Evolutionary conservation across 2,329 filamentous ascomycete species (phyloP).

Genomic region (Nemania sp.): DNA sequence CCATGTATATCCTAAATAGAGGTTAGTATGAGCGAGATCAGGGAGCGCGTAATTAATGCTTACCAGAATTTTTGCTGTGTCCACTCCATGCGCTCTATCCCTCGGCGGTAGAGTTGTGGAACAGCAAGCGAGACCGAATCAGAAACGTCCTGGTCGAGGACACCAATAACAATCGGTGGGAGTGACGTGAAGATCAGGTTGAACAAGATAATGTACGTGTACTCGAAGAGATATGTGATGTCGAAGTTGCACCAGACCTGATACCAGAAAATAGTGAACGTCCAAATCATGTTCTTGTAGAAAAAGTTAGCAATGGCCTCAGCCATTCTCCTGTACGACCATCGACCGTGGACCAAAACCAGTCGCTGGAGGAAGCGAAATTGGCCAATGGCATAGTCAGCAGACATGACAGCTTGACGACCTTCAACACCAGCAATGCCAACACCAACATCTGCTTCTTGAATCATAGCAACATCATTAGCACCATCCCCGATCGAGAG

Average conservation of each 20-base stretch:
- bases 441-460: slow-evolving; percentile 95
- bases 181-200: slow-evolving; percentile 97
- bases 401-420: slow-evolving; percentile 93
- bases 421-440: slow-evolving; percentile 95
- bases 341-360: slow-evolving; percentile 89
- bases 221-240: slow-evolving; percentile 96
- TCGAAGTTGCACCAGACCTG: slow-evolving; percentile 96
- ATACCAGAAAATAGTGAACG: slow-evolving; percentile 96
- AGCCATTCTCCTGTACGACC: slow-evolving; percentile 94
- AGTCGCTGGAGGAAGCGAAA: slow-evolving; percentile 89
- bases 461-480: slow-evolving; percentile 98
- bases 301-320: slow-evolving; percentile 99
- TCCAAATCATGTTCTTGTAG: slow-evolving; percentile 99
- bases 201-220: slow-evolving; percentile 96
- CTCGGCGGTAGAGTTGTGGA: slow-evolving; percentile 92
- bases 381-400: slow-evolving; percentile 94
- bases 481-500: slow-evolving; percentile 93
- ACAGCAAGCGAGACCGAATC: slow-evolving; percentile 94
- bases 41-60: slow-evolving; percentile 50
- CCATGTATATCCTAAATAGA: slow-evolving; percentile 84
- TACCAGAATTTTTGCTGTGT: slow-evolving; percentile 97
- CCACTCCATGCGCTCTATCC: slow-evolving; percentile 97
- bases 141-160: slow-evolving; percentile 95
- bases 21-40: slow-evolving; percentile 36
- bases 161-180: slow-evolving; percentile 94